A percentile compares a stretch with the other conserved stretches of the same genome.
These are phyloP conservation scores for Hansenula anomala DNA, from an alignment of 1,139 yeast species.

Conservation along the genomic window DNA sequence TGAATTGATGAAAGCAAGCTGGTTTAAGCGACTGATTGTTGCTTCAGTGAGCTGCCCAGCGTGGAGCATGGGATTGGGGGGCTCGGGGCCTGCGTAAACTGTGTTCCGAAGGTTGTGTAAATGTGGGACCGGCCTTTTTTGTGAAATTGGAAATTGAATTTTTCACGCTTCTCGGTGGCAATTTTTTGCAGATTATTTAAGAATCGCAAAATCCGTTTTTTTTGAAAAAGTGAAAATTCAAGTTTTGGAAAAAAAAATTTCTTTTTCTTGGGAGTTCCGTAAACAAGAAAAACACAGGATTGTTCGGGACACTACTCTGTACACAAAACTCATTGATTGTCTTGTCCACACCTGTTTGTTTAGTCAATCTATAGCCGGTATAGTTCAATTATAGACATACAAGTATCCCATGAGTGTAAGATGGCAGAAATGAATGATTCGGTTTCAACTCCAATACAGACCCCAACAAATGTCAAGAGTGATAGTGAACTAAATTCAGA, in stretches of 20 bases:
- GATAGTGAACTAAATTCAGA: not conserved
- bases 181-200: constrained; percentile 14
- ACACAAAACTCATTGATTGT: no score
- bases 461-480: constrained; percentile 5
- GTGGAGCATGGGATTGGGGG: no score
- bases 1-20: no score
- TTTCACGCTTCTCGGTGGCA: not conserved
- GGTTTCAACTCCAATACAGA: constrained; percentile 11
- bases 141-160: not conserved
- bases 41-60: no score
- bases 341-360: not conserved
- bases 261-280: not conserved
- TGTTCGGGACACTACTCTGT: not conserved
- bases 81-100: no score
- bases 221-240: constrained; percentile 1
- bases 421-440: constrained; percentile 10
- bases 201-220: constrained; percentile 15
- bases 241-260: not conserved
- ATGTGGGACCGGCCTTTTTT: not conserved
- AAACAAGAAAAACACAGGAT: not conserved
- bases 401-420: constrained; percentile 1
- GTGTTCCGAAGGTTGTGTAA: no score
- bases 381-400: no score
- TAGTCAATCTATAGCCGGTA: no score
- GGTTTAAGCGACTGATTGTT: no score